Conservation (phyloP, 768 basidiomycete species). For the Kwoniella sp. region DNA sequence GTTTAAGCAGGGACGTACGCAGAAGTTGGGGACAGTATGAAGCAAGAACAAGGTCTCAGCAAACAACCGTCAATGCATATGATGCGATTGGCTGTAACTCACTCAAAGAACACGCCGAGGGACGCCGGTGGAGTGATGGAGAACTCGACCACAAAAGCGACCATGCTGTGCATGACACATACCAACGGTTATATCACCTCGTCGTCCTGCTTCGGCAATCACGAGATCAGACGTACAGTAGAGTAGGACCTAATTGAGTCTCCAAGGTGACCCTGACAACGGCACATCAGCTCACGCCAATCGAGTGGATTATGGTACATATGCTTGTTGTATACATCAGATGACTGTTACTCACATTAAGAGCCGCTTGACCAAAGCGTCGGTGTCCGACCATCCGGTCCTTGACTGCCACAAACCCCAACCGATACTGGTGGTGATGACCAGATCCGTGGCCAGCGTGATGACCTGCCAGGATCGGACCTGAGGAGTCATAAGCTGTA, state of each 20-base stretch:
- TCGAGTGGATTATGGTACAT: too few relatives aligned
- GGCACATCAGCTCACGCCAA: too few relatives aligned
- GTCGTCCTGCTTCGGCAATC: too few relatives aligned
- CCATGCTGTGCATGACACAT: background rate
- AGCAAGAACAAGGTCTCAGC: too few relatives aligned
- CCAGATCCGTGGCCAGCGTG: conserved; percentile 7
- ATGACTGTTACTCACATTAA: conserved; percentile 9
- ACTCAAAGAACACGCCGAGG: conserved; percentile 24
- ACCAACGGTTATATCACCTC: too few relatives aligned
- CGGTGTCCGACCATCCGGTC: conserved; percentile 22
- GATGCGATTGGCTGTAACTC: too few relatives aligned
- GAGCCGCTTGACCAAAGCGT: conserved; percentile 11
- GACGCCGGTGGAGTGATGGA: conserved; percentile 18
- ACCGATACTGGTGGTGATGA: conserved; percentile 18
- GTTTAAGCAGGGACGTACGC: too few relatives aligned
- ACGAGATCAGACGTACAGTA: conserved; percentile 12
- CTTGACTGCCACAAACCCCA: conserved; percentile 17
- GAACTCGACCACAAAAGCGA: conserved; percentile 26
- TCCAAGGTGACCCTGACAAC: conserved; percentile 16
- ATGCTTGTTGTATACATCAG: too few relatives aligned
- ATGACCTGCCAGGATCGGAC: conserved; percentile 10
- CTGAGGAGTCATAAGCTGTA: background rate
- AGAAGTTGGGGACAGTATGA: too few relatives aligned
- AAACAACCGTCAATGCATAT: too few relatives aligned
- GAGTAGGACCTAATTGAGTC: conserved; percentile 20